Evolutionary conservation across 2,329 filamentous ascomycete genomes (phyloP), one percentile per base, ranked within the genome.

Genomic region (Pseudogymnoascus sp.): DNA sequence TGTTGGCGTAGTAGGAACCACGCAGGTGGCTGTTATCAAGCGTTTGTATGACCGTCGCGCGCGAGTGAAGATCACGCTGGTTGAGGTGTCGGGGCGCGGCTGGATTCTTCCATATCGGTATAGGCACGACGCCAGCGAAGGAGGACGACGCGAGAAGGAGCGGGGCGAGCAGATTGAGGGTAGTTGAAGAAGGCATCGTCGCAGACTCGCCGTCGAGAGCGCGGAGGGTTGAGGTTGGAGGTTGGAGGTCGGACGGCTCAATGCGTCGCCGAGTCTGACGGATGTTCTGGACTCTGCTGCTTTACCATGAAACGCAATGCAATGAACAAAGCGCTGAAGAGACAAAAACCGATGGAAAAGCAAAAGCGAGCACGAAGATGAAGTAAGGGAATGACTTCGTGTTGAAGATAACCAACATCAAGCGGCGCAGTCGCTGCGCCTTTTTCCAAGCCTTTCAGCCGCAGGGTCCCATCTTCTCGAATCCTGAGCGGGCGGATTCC

Each of bases 1-100:
- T 77, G 38, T 81, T 74, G 60, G 79, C 78, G 67, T 80, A 84
- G 73, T 85, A 85, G 12, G 79, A 80, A 58, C 79, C 81, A 55
- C 77, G 80, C 0, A 79, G 80, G 66, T 82, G 69, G 68, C 82
- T 83, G 71, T 84, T 84, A 21, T 44, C 38, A 61, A 60, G 17
- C 7, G 25, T 10, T 29, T 59, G 7, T 59, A 59, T 13, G n/a
- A 59, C 38, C 3, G 58, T 39, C 27, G 33, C 58, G 33, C 58
- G 58, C 33, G 33, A 27, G 13, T 41, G 33, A 13, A 59, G 12
- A 25, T 59, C 21, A 3, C 38, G 33, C 13, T 17, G 58, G 21
- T 9, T 29, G 13, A 48, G 5, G 38, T 59, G 29, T 38, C 2
- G 17, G 25, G 58, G 1, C 10, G 58, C 36, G 12, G 38, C 38